A percentile compares a stretch with the other conserved stretches of the same genome.
phyloP scores from a whole-genome alignment of 78 protist genomes.

The Ministeria vibrans region DNA sequence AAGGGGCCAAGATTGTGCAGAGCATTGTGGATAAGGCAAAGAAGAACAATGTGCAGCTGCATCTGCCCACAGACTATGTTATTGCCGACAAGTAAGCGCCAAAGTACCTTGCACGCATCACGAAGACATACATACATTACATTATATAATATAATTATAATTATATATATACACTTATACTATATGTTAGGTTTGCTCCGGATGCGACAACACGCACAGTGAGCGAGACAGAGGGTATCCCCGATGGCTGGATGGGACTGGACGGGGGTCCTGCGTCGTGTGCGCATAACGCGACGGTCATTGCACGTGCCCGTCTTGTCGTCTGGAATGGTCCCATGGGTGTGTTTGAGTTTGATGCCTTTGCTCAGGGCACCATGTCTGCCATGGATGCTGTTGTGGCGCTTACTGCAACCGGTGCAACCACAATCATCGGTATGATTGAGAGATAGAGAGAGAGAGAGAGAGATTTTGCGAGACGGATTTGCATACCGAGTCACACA shows the following conservation, averaged over 20 bases:
- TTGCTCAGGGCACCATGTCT: conserved; percentile 80
- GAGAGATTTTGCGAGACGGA: too few relatives aligned
- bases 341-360: conserved; percentile 90
- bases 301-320: conserved; percentile 67
- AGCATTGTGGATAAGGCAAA: conserved; percentile 75
- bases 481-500: too few relatives aligned
- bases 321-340: conserved; percentile 99
- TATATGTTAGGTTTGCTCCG: background rate
- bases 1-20: conserved; percentile 73
- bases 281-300: background rate
- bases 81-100: conserved; percentile 62
- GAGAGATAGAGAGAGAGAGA: too few relatives aligned
- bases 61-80: conserved; percentile 88
- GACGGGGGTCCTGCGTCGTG: too few relatives aligned
- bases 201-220: conserved; percentile 14
- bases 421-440: conserved; percentile 82
- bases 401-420: conserved; percentile 76
- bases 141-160: too few relatives aligned
- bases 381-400: conserved; percentile 67
- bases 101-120: too few relatives aligned
- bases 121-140: too few relatives aligned
- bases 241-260: conserved; percentile 94
- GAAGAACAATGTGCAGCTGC: conserved; percentile 42
- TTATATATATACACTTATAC: too few relatives aligned
- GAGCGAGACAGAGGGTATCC: conserved; percentile 66